A percentile compares a stretch with the other conserved stretches of the same genome.
phyloP scores from a whole-genome alignment of 805 yeast genomes.

The Suhomyces sp. region DNA sequence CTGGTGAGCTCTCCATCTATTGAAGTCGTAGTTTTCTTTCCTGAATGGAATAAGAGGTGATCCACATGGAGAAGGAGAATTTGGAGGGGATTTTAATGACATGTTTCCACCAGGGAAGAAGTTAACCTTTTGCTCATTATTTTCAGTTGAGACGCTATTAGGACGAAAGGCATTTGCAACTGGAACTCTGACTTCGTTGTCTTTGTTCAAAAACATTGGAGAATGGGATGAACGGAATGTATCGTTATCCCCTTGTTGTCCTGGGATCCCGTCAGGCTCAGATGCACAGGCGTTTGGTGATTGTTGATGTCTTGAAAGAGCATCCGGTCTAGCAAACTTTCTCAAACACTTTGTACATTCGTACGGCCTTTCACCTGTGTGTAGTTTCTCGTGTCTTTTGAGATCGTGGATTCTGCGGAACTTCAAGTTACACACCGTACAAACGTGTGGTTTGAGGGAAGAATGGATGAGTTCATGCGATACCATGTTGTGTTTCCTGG shows the following conservation, averaged over 20 bases:
- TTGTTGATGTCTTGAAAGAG: constrained; percentile 66
- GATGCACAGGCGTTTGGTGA: constrained; percentile 36
- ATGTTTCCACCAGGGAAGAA: background rate
- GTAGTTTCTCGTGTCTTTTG: constrained; percentile 72
- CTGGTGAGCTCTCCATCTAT: constrained; percentile 18
- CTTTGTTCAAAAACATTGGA: background rate
- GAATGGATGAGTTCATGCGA: constrained; percentile 72
- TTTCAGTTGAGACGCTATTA: too few species aligned
- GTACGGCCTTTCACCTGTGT: constrained; percentile 73
- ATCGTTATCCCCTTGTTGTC: background rate
- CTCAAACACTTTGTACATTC: constrained; percentile 60
- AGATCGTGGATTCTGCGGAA: constrained; percentile 77
- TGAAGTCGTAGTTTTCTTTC: constrained; percentile 13
- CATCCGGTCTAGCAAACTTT: constrained; percentile 73
- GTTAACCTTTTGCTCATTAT: background rate
- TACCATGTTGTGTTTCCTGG: constrained; percentile 72
- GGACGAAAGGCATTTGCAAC: too few species aligned
- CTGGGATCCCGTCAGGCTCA: background rate
- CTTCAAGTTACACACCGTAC: constrained; percentile 57
- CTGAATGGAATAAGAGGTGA: constrained; percentile 3
- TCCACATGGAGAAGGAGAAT: constrained; percentile 4
- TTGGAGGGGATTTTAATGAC: constrained; percentile 1
- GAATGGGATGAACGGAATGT: background rate
- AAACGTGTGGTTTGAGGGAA: constrained; percentile 59
- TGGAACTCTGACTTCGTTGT: background rate